phyloP scores from a whole-genome alignment of 495 filamentous ascomycete genomes.

The Paragyromitra xinjiangensis region DNA sequence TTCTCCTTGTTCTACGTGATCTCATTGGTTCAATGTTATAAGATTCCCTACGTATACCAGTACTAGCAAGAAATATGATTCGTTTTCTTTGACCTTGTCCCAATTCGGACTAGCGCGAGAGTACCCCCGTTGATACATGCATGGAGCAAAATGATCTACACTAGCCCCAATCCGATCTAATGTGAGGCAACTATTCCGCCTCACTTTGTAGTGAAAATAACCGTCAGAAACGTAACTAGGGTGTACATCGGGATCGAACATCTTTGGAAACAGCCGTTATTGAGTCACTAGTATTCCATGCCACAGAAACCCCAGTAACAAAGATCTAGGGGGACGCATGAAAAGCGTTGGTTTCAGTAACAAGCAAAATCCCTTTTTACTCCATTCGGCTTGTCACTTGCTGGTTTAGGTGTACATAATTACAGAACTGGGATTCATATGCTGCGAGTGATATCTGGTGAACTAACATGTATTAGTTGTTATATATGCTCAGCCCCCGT shows the following conservation, averaged over 20 bases:
- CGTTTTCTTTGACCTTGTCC: background rate
- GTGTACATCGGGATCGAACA: background rate
- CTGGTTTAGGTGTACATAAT: background rate
- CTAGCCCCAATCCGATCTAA: background rate
- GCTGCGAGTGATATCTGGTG: background rate
- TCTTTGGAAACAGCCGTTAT: background rate
- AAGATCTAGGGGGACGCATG: background rate
- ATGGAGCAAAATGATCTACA: background rate
- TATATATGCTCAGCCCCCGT: background rate
- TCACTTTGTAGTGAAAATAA: background rate
- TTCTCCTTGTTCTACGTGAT: background rate
- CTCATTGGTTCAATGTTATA: background rate
- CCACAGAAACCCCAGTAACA: background rate
- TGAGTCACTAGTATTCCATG: background rate
- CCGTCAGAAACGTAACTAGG: background rate
- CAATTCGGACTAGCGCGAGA: background rate
- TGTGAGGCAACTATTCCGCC: background rate
- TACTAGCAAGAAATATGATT: background rate
- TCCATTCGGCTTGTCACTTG: background rate
- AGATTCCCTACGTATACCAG: background rate
- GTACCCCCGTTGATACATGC: background rate
- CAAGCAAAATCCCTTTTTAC: background rate
- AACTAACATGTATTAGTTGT: background rate
- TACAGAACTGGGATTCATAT: background rate
- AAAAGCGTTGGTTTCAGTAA: background rate